These are phyloP conservation scores for Carex pumila DNA, from an alignment of 176 grass and related monocot species.

Conservation along the genomic window DNA sequence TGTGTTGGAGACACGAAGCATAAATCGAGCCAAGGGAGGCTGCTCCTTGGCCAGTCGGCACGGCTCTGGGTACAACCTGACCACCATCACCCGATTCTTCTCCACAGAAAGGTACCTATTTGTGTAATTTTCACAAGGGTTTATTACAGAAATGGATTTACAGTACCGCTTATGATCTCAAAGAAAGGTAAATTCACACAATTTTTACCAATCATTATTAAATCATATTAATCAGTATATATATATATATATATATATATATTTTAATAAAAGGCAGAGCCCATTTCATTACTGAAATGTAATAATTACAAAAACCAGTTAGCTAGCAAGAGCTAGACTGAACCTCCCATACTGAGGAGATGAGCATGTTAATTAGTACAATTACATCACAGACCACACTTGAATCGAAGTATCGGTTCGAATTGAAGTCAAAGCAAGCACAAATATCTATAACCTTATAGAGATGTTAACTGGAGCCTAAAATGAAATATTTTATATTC, in stretches of 20 bases:
- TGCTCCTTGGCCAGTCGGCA: slow-evolving; percentile 72
- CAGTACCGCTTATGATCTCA: background rate
- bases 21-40: slow-evolving; percentile 64
- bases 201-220: background rate
- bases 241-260: no score
- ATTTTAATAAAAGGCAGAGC: no score
- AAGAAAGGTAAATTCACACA: background rate
- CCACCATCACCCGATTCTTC: slow-evolving; percentile 54
- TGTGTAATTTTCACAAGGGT: background rate
- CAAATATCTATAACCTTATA: background rate
- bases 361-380: background rate
- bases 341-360: no score
- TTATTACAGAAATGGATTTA: background rate
- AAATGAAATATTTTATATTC: background rate
- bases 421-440: background rate
- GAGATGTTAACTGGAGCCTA: background rate
- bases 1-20: slow-evolving; percentile 59
- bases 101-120: slow-evolving; percentile 70
- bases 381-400: background rate
- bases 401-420: background rate
- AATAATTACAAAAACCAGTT: no score
- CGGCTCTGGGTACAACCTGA: slow-evolving; percentile 84
- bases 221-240: background rate
- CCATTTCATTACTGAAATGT: no score
- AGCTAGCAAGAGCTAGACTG: no score